Conservation (phyloP, 2,329 filamentous ascomycete species). For the Aspergillus sergii region DNA sequence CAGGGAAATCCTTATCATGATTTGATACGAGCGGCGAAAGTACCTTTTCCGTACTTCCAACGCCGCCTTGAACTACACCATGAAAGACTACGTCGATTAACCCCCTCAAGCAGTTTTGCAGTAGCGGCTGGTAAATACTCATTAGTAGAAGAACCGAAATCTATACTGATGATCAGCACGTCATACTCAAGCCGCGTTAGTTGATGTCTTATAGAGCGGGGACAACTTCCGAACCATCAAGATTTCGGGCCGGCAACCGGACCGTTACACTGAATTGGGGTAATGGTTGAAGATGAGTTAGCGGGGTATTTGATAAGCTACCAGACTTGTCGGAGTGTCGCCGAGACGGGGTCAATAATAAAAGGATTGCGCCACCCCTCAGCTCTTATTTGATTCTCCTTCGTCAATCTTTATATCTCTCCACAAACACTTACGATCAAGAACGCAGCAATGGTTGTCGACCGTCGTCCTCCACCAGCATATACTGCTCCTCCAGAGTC, state of each 20-base stretch:
- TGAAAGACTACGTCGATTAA: background rate
- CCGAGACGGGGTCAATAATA: conserved; percentile 3
- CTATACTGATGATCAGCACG: background rate
- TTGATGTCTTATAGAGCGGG: background rate
- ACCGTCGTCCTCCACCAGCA: conserved; percentile 40
- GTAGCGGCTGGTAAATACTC: background rate
- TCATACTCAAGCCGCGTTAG: background rate
- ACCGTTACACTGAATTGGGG: background rate
- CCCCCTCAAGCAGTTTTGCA: background rate
- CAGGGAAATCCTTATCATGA: background rate
- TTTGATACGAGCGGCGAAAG: background rate
- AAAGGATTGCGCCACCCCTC: background rate
- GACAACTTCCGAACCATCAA: background rate
- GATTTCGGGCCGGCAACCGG: conserved; percentile 1
- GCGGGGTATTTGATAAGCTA: conserved; percentile 10
- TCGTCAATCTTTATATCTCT: background rate
- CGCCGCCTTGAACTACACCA: background rate
- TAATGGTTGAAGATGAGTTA: background rate
- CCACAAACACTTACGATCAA: background rate
- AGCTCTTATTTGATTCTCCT: background rate
- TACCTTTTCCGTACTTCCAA: background rate
- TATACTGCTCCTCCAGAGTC: conserved; percentile 42
- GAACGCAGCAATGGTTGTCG: conserved; percentile 27
- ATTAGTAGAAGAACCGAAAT: background rate
- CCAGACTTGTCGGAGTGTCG: conserved; percentile 5